Percentiles rank a stretch among this genome's conserved stretches.
Conservation (phyloP, 305 asterid genomes). For the Fraxinus dipetala region DNA sequence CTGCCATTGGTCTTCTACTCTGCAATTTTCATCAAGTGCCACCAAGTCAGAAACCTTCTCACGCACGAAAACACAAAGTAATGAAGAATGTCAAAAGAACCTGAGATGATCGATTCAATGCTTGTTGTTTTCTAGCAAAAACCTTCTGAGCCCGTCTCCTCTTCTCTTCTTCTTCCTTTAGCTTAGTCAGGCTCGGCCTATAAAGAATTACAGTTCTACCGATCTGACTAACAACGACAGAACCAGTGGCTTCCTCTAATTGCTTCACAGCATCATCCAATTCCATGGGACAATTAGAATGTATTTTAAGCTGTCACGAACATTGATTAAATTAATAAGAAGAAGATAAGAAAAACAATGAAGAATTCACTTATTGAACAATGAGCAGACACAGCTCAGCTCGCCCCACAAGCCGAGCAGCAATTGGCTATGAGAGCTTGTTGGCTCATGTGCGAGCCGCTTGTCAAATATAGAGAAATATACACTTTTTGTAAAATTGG, state of each 20-base stretch:
- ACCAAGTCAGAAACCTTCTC: slow-evolving; percentile 1
- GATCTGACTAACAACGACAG: slow-evolving; percentile 64
- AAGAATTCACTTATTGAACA: neutral
- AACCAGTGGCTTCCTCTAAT: slow-evolving; percentile 67
- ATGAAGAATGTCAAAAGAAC: slow-evolving; percentile 22
- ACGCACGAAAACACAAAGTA: neutral
- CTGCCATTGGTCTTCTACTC: slow-evolving; percentile 33
- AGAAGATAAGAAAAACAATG: neutral
- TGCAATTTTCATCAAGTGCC: slow-evolving; percentile 33
- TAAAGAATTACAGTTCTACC: slow-evolving; percentile 92
- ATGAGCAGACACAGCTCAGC: neutral
- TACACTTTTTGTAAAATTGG: neutral
- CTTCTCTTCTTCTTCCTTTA: slow-evolving; percentile 81
- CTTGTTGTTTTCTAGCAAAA: slow-evolving; percentile 34
- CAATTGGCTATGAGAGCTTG: neutral
- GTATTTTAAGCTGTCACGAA: slow-evolving; percentile 68
- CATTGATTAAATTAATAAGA: neutral
- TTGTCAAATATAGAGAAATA: neutral
- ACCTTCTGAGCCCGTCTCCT: slow-evolving; percentile 45
- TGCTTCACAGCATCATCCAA: slow-evolving; percentile 69
- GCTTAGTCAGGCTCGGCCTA: slow-evolving; percentile 77
- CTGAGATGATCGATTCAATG: slow-evolving; percentile 36
- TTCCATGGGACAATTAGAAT: slow-evolving; percentile 72
- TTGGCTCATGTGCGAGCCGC: neutral
- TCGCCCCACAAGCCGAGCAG: neutral